Percentiles rank a stretch among this genome's conserved stretches.
phyloP scores from a whole-genome alignment of 1,139 yeast species.

The Yueomyces sp. region DNA sequence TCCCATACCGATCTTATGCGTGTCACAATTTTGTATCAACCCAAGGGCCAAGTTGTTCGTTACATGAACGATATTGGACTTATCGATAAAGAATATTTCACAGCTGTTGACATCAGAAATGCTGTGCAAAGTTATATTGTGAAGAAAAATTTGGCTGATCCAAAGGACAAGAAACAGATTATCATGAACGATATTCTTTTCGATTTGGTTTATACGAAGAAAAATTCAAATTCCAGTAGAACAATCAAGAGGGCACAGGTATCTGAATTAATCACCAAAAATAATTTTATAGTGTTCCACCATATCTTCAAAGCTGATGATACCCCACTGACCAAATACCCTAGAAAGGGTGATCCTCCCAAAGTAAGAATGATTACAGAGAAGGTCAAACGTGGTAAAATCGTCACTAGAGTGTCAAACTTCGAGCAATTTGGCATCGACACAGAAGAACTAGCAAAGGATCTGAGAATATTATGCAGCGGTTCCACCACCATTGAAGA shows the following conservation, averaged over 20 bases:
- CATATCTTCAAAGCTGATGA: slow-evolving; percentile 40
- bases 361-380: slow-evolving; percentile 56
- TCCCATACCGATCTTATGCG: slow-evolving; percentile 21
- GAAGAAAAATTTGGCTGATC: slow-evolving; percentile 38
- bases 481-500: slow-evolving; percentile 72
- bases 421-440: slow-evolving; percentile 59
- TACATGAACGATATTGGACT: slow-evolving; percentile 37
- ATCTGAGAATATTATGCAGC: slow-evolving; percentile 67
- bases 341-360: slow-evolving; percentile 57
- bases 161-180: slow-evolving; percentile 35
- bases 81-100: slow-evolving; percentile 32
- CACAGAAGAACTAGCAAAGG: slow-evolving; percentile 53
- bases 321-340: slow-evolving; percentile 24
- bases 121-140: slow-evolving; percentile 46
- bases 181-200: slow-evolving; percentile 37
- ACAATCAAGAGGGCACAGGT: slow-evolving; percentile 40
- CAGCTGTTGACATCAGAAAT: slow-evolving; percentile 40
- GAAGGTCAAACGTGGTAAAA: slow-evolving; percentile 70
- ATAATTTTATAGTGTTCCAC: slow-evolving; percentile 45
- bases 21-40: slow-evolving; percentile 38
- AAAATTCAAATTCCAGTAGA: slow-evolving; percentile 8
- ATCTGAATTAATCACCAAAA: slow-evolving; percentile 33
- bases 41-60: slow-evolving; percentile 37
- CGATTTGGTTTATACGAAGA: slow-evolving; percentile 22
- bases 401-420: slow-evolving; percentile 59